Conservation (phyloP, 2,329 filamentous ascomycete species). For the Fusarium subtropicale region DNA sequence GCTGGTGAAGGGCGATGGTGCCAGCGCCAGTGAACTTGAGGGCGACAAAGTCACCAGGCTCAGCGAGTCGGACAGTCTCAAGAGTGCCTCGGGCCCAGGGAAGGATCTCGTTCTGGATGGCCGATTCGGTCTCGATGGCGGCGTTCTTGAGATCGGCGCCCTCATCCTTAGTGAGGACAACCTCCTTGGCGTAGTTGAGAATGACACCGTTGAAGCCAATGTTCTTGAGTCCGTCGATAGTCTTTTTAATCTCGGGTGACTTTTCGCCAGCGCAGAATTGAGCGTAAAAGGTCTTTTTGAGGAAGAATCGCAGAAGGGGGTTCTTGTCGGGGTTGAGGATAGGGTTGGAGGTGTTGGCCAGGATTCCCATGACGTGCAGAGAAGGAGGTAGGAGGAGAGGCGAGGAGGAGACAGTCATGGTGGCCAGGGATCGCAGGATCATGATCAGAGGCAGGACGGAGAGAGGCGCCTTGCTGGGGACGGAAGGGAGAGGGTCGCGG, state of each 20-base stretch:
- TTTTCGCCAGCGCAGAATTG: constrained; percentile 92
- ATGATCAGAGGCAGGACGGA: constrained; percentile 74
- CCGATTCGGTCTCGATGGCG: constrained; percentile 60
- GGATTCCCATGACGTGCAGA: constrained; percentile 72
- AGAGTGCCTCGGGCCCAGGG: constrained; percentile 81
- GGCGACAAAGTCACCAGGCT: constrained; percentile 71
- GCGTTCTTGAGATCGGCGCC: constrained; percentile 59
- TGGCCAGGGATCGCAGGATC: constrained; percentile 76
- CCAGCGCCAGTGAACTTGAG: constrained; percentile 88
- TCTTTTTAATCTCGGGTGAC: constrained; percentile 72
- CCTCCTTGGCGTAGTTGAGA: constrained; percentile 84
- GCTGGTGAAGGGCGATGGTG: constrained; percentile 73
- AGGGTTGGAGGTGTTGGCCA: constrained; percentile 75
- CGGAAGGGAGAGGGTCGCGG: constrained; percentile 47
- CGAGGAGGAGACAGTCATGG: constrained; percentile 77
- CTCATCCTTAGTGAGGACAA: constrained; percentile 73
- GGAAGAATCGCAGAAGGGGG: constrained; percentile 72
- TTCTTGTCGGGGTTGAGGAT: constrained; percentile 82
- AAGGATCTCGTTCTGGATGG: constrained; percentile 69
- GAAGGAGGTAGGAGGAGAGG: constrained; percentile 76
- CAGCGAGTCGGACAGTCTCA: constrained; percentile 77
- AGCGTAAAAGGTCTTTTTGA: constrained; percentile 87
- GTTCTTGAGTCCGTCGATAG: constrained; percentile 72
- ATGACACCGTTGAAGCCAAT: constrained; percentile 88
- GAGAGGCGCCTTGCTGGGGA: constrained; percentile 60